Base-by-base conservation (phyloP, 805 yeast genomes). In the Osmozyma mogii region DNA sequence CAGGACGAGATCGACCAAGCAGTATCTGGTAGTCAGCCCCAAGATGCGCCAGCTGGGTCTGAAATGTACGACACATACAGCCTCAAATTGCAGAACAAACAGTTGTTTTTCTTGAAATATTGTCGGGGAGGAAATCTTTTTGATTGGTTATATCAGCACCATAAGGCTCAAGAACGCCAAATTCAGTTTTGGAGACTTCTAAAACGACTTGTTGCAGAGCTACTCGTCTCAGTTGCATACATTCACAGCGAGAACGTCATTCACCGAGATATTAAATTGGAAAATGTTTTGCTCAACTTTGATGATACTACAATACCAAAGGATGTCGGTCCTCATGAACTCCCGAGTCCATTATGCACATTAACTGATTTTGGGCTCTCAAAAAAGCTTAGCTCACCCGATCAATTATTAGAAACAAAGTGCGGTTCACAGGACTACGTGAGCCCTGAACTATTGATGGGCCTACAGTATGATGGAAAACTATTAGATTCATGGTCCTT, bases 371-470 rank as follows among this genome's bases (percentile, higher is more conserved):
- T 92, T 56, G 98, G 99, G 0, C 67, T 92, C 16, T 79, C 95
- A 8, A 78, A 85, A 43, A 61, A 66, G 28, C 68, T 89, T 15
- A 75, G 70, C 28, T 70, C 74, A 1, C 66, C 61, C 1, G 62
- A 72, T 40, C 82, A 85, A 15, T 44, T 79, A 34, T 65, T 94
- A 15, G 70, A 83, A 3, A 89, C 97, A 1, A 59, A 97, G 37
- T 92, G 98, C 54, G 98, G 99, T 0, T 84, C 95, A 1, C 96
- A 84, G 39, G 98, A 92, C 51, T 92, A 92, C 46, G 95, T 92
- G 5, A 80, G 96, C 0, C 99, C 98, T 0, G 99, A 92, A 49
- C 58, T 92, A 15, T 60, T 92, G 22, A 73, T 92, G 75, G 97
- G 97, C 1, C 65, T 84, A 32, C 80, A 85, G 5, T 92, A 92